Percentiles rank a stretch among this genome's conserved stretches.
Evolutionary conservation across 805 yeast species (phyloP).

Genomic region (Candida succiphila): DNA sequence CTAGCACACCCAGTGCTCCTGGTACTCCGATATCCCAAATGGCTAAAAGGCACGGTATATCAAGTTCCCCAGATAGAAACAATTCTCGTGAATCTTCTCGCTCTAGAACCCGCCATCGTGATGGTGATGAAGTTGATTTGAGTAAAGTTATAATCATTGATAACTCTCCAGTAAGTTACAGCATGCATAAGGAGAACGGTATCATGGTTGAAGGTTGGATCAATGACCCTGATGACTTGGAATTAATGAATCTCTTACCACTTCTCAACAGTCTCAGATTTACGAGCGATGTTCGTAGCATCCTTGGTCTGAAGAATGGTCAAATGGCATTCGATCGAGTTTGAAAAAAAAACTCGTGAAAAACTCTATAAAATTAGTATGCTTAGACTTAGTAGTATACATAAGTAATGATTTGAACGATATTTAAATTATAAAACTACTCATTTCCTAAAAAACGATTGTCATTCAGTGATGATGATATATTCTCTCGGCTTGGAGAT

Average conservation of each 20-base stretch:
- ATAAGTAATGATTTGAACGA: too few relatives aligned
- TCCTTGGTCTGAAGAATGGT: constrained; percentile 68
- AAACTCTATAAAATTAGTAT: too few relatives aligned
- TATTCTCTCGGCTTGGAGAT: too few relatives aligned
- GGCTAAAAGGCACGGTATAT: neutral
- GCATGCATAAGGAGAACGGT: constrained; percentile 78
- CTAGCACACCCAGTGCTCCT: neutral
- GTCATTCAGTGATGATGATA: too few relatives aligned
- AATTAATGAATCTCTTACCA: constrained; percentile 73
- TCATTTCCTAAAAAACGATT: neutral
- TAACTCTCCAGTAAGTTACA: constrained; percentile 87
- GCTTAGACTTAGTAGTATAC: too few relatives aligned
- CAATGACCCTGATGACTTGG: constrained; percentile 86
- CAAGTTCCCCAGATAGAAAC: neutral
- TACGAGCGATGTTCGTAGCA: constrained; percentile 74
- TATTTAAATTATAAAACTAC: too few relatives aligned
- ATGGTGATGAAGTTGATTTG: constrained; percentile 33
- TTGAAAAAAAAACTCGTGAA: too few relatives aligned
- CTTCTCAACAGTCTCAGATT: constrained; percentile 65
- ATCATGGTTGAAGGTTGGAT: constrained; percentile 97
- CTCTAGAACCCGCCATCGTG: constrained; percentile 1
- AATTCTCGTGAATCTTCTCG: constrained; percentile 3
- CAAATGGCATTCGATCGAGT: constrained; percentile 47
- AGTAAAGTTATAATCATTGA: constrained; percentile 72
- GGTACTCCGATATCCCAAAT: neutral